These are phyloP conservation scores for Brassica hybrid DNA, from an alignment of 441 rosid species.

Conservation along the genomic window DNA sequence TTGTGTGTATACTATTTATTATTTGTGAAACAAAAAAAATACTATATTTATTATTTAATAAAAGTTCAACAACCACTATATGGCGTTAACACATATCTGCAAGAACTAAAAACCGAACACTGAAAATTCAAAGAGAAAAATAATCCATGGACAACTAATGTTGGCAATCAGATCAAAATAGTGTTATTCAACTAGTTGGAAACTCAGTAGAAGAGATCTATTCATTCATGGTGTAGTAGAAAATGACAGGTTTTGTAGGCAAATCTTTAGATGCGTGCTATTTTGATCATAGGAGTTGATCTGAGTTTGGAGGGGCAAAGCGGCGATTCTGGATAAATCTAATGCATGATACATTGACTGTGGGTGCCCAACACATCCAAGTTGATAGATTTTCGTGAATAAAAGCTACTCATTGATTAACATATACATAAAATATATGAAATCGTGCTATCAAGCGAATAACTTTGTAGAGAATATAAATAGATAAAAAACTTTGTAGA, in stretches of 20 bases:
- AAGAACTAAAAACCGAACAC: background rate
- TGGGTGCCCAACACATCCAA: conserved; percentile 38
- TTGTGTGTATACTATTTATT: background rate
- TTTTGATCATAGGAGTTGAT: conserved; percentile 11
- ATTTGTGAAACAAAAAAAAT: too few species aligned
- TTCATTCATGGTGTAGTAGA: too few species aligned
- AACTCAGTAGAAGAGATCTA: background rate
- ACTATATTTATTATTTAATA: too few species aligned
- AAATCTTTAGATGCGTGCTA: conserved; percentile 13
- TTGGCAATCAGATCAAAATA: background rate
- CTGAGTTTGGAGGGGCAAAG: conserved; percentile 1
- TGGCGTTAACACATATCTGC: background rate
- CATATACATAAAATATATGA: conserved; percentile 20
- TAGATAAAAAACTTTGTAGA: background rate
- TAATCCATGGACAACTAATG: background rate
- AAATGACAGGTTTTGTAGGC: conserved; percentile 20
- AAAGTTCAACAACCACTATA: background rate
- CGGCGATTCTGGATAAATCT: conserved; percentile 30
- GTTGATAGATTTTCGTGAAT: conserved; percentile 28
- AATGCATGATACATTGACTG: conserved; percentile 30
- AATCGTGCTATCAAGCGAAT: conserved; percentile 26
- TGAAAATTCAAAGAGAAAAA: background rate
- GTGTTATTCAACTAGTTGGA: background rate
- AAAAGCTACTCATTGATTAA: conserved; percentile 11
- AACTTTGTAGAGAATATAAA: too few species aligned